A percentile compares a stretch with the other conserved stretches of the same genome.
Conservation (phyloP, 257 asterid genomes). For the Schizonepeta tenuifolia region DNA sequence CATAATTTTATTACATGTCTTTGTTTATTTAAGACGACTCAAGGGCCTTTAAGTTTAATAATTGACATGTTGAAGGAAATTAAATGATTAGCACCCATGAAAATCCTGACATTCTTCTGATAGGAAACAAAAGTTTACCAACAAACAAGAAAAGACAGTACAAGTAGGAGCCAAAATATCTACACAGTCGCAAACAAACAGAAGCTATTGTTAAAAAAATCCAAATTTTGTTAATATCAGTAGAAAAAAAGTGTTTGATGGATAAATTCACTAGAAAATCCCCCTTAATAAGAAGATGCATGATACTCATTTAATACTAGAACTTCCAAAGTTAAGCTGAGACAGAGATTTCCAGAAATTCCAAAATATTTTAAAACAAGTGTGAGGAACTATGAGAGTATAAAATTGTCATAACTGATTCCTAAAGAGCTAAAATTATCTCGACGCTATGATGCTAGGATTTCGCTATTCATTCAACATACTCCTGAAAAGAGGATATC, state of each 20-base stretch:
- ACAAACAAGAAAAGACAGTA: not conserved
- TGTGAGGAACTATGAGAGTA: not conserved
- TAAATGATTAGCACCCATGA: not conserved
- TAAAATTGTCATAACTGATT: not conserved
- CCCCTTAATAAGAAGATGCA: too few species aligned
- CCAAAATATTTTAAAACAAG: not conserved
- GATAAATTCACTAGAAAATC: too few species aligned
- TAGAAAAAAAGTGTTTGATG: not conserved
- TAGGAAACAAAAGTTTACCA: not conserved
- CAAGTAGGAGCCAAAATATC: not conserved
- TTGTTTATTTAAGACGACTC: not conserved
- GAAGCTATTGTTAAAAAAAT: not conserved
- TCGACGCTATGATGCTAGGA: not conserved
- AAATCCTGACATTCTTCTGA: too few species aligned
- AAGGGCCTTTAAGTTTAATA: not conserved
- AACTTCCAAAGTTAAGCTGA: too few species aligned
- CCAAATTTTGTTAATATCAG: not conserved
- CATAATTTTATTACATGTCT: not conserved
- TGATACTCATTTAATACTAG: not conserved
- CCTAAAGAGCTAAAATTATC: not conserved
- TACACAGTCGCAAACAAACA: not conserved
- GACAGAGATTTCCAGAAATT: too few species aligned
- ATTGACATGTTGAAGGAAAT: not conserved
- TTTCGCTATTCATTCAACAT: not conserved
- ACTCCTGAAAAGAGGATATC: not conserved